phyloP scores from a whole-genome alignment of 495 filamentous ascomycete species.

The Hamigera avellanea region DNA sequence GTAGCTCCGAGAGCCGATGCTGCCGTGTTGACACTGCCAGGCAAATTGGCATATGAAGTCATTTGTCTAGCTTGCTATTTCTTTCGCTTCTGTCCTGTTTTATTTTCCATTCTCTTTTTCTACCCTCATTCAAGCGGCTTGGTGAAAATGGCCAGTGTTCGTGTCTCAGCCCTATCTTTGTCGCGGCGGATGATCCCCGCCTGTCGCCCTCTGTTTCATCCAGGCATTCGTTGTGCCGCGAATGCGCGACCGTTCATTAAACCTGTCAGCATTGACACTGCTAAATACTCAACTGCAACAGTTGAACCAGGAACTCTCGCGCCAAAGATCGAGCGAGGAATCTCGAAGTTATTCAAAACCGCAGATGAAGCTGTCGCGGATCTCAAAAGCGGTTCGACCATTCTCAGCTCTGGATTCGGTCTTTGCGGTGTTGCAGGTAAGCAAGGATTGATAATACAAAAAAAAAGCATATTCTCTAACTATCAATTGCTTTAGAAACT shows the following conservation, averaged over 20 bases:
- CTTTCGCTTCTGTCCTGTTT: too few species aligned
- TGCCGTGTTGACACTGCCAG: too few species aligned
- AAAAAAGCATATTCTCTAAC: background rate
- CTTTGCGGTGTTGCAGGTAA: slow-evolving; percentile 71
- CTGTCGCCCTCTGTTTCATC: slow-evolving; percentile 15
- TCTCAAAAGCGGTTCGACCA: slow-evolving; percentile 57
- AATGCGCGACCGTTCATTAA: slow-evolving; percentile 7
- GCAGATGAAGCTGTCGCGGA: slow-evolving; percentile 64
- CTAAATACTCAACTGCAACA: slow-evolving; percentile 15
- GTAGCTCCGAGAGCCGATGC: slow-evolving; percentile 25
- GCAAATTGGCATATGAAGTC: too few species aligned
- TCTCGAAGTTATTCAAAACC: slow-evolving; percentile 58
- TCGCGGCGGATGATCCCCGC: slow-evolving; percentile 17
- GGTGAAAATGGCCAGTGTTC: slow-evolving; percentile 16
- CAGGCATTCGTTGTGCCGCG: slow-evolving; percentile 11
- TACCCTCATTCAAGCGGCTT: background rate
- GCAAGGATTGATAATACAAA: background rate
- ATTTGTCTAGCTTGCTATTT: too few species aligned
- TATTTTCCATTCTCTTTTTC: slow-evolving; percentile 1
- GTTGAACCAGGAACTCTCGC: slow-evolving; percentile 6
- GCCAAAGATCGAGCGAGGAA: slow-evolving; percentile 25
- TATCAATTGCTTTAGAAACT: slow-evolving; percentile 44
- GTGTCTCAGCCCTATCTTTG: slow-evolving; percentile 15
- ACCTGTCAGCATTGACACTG: slow-evolving; percentile 1
- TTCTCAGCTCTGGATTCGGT: slow-evolving; percentile 77